These are phyloP conservation scores for Beauveria australis DNA, from an alignment of 2,329 filamentous ascomycete species.

Conservation along the genomic window DNA sequence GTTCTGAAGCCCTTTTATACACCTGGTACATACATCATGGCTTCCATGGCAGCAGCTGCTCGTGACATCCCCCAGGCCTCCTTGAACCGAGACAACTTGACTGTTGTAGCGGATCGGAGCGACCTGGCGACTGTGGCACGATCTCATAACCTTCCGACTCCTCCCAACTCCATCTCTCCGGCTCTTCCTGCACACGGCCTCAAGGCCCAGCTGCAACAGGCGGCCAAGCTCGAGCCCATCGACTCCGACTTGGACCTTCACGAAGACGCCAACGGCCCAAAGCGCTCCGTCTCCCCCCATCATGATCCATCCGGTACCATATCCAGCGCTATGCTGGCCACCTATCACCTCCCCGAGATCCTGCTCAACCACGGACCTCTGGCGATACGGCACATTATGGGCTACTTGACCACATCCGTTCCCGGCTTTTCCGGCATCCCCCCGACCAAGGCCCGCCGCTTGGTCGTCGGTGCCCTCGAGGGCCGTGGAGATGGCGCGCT, in stretches of 20 bases:
- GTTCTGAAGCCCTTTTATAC: conserved; percentile 34
- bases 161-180: conserved; percentile 91
- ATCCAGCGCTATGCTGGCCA: conserved; percentile 76
- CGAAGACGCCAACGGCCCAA: conserved; percentile 37
- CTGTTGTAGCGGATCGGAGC: conserved; percentile 62
- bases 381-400: conserved; percentile 92
- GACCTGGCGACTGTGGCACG: conserved; percentile 52
- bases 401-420: conserved; percentile 84
- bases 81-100: conserved; percentile 59
- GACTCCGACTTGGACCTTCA: conserved; percentile 86
- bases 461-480: conserved; percentile 89
- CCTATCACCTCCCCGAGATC: conserved; percentile 83
- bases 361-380: conserved; percentile 82
- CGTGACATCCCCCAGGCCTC: conserved; percentile 58
- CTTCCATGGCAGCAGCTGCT: conserved; percentile 58
- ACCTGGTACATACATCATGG: conserved; percentile 45
- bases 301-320: conserved; percentile 74
- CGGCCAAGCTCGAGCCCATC: conserved; percentile 53
- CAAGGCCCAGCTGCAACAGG: conserved; percentile 57
- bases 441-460: conserved; percentile 77
- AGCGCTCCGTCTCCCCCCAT: conserved; percentile 36
- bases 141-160: conserved; percentile 68
- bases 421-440: conserved; percentile 87
- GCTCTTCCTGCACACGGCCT: conserved; percentile 74
- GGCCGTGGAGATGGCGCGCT: conserved; percentile 57